phyloP scores from a whole-genome alignment of 1,139 yeast species.

The Geotrichum aggregatum region DNA sequence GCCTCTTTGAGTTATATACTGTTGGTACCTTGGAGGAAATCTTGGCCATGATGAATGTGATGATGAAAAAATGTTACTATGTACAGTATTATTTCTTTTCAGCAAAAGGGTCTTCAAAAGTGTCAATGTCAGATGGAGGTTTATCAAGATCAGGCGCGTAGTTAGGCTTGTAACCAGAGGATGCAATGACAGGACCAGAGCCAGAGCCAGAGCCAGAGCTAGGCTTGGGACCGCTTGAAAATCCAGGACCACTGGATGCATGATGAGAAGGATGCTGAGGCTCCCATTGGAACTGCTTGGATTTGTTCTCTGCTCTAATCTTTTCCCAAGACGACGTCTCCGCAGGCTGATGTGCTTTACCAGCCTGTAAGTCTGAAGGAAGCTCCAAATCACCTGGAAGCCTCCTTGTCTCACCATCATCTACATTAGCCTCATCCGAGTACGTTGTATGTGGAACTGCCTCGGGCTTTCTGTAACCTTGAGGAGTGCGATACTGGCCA shows the following conservation, averaged over 20 bases:
- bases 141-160: neutral
- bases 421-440: neutral
- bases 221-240: too few relatives aligned
- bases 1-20: too few relatives aligned
- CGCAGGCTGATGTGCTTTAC: neutral
- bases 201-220: neutral
- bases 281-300: slow-evolving; percentile 18
- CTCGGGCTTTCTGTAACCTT: slow-evolving; percentile 5
- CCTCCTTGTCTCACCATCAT: slow-evolving; percentile 4
- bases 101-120: neutral
- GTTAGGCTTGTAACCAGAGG: neutral
- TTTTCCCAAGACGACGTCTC: slow-evolving; percentile 18
- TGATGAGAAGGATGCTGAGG: slow-evolving; percentile 19
- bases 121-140: neutral
- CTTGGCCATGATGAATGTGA: too few relatives aligned
- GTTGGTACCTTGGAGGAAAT: too few relatives aligned
- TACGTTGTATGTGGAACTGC: slow-evolving; percentile 11
- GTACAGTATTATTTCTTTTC: neutral
- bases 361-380: neutral
- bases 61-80: too few relatives aligned
- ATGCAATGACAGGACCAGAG: neutral
- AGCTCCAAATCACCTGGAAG: slow-evolving; percentile 3
- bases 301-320: slow-evolving; percentile 19
- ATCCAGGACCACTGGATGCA: neutral
- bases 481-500: slow-evolving; percentile 1